phyloP scores from a whole-genome alignment of 1,284 basidiomycete species.

The Trichosporon ovoides region DNA sequence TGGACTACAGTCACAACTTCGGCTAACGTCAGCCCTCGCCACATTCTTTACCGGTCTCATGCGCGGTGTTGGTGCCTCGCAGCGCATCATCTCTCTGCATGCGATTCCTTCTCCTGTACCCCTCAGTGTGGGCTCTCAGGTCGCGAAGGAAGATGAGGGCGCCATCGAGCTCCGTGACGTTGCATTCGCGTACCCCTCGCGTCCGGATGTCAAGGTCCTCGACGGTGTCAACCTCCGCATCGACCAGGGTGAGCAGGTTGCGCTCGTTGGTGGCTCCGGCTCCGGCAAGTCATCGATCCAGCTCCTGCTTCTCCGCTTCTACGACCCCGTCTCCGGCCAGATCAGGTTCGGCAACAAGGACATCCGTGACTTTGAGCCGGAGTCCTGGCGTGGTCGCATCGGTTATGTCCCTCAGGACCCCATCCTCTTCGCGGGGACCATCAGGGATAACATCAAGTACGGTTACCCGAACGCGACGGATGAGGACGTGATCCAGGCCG shows the following conservation, averaged over 20 bases:
- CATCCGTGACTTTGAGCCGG: constrained; percentile 64
- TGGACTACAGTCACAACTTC: too few species aligned
- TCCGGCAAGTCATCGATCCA: constrained; percentile 56
- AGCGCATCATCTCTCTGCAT: constrained; percentile 43
- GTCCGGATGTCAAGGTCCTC: constrained; percentile 76
- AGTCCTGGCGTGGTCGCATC: constrained; percentile 82
- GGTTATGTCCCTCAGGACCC: constrained; percentile 57
- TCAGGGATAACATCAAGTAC: constrained; percentile 67
- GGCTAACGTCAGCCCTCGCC: constrained; percentile 33
- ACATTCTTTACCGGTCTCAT: constrained; percentile 47
- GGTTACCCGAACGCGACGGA: constrained; percentile 38
- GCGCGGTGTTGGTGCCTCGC: constrained; percentile 47
- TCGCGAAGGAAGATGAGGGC: constrained; percentile 52
- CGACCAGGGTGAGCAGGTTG: constrained; percentile 50
- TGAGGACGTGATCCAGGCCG: constrained; percentile 39
- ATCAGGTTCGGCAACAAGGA: constrained; percentile 74
- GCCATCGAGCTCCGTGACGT: constrained; percentile 62
- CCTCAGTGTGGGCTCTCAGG: constrained; percentile 33
- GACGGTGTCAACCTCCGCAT: constrained; percentile 57
- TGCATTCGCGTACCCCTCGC: constrained; percentile 84
- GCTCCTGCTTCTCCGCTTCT: constrained; percentile 77
- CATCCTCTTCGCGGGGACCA: constrained; percentile 73
- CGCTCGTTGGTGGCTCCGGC: constrained; percentile 50
- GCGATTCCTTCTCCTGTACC: constrained; percentile 41
- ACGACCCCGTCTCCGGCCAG: constrained; percentile 69